Base-by-base conservation (phyloP, 1,284 basidiomycete genomes). In the Boletus smithii region DNA sequence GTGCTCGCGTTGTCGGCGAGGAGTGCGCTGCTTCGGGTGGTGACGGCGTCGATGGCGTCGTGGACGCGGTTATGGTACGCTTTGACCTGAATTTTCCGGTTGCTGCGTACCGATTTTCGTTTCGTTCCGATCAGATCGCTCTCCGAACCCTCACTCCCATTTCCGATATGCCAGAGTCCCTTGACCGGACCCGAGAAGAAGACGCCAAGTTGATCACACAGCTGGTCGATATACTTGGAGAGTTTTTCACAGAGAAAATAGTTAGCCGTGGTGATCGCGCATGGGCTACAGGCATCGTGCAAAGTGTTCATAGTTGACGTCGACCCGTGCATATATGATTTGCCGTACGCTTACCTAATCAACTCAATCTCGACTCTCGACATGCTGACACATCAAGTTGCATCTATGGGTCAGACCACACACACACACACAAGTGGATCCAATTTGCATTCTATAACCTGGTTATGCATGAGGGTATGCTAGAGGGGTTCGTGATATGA, bases 1-100 rank as follows among this genome's bases (percentile, higher is more conserved):
- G 87, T 8, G 85, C 85, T 14, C 80, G 76, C 39, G 77, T 85
- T 1, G 76, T 89, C 4, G 86, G 84, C 5, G 79, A 73, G 38
- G 85, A 88, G 60, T 81, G 76, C 54, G 46, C 50, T 7, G 58
- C 69, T 35, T 63, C 66, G 4, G 67, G 67, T 1, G 73, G 75
- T 34, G 66, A 71, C 3, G 69, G 66, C 8, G 66, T 71, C 8
- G 51, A 49, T 22, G 54, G 61, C 2, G 68, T 87, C 11, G 73
- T 80, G 1, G 69, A 74, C 18, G 75, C 80, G 9, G 77, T 82
- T 9, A 74, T 84, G 73, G 85, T 85, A 37, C 36, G 30, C 14
- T 11, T n/a, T 14, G n/a, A 13, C 11, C 10, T 32, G 4, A 20
- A 20, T 27, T n/a, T 44, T 38, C 35, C 14, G 31, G 31, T 10